Evolutionary conservation across 2,329 filamentous ascomycete species (phyloP), one percentile per base, ranked within the genome.

Genomic region (Fusarium devonianum): DNA sequence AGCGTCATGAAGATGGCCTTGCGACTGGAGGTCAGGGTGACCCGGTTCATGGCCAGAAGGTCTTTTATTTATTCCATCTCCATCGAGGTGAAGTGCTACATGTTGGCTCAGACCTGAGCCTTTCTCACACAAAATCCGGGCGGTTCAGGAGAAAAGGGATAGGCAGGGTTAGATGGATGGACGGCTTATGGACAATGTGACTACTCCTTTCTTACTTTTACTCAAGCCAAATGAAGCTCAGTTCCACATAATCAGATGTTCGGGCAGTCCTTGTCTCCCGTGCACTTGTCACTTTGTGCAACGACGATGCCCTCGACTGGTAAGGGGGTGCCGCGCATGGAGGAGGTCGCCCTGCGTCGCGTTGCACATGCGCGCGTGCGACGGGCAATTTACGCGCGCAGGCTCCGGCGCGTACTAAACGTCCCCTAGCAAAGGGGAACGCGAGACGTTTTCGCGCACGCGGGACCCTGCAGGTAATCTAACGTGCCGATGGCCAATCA

Each of bases 311-410:
- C 18, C 11, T 32, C 13, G 19, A 14, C 22, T n/a, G n/a, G n/a
- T n/a, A n/a, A 23, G 39, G 45, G 43, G 41, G 29, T 17, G 45
- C 23, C 22, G 38, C 40, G 36, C 50, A 48, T 49, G 25, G 29
- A 39, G 34, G 23, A 12, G 11, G 4, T 21, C 36, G 35, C 11
- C 34, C 17, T 32, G 29, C 13, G 16, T 25, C 35, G 46, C 52
- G 50, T 58, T 17, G 30, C n/a, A n/a, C n/a, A 48, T 44, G 51
- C 56, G 56, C 56, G 58, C 49, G 49, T 56, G 58, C 35, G 53
- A 57, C 46, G 49, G 47, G 53, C 56, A 56, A 66, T 66, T 66
- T 66, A 66, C 64, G 64, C 64, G 64, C 60, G 45, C 41, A 46
- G 48, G 48, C 32, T 28, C 17, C 32, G 39, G 46, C 55, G 53